Conservation (phyloP, 208 protist species). For the Crithidia expoeki region DNA sequence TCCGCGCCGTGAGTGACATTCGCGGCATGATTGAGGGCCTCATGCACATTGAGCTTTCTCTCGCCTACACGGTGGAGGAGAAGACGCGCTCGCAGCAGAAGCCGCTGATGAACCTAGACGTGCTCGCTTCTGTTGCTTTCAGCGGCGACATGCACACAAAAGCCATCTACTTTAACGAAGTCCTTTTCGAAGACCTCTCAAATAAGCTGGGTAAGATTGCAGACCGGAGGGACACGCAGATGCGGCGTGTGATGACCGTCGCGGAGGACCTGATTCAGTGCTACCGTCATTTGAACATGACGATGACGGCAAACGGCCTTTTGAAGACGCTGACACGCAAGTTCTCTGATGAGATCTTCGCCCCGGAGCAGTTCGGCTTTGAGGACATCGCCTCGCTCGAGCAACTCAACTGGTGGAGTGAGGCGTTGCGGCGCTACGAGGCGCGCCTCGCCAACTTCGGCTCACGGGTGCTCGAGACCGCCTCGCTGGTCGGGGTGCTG, state of each 20-base stretch:
- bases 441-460: conserved; percentile 53
- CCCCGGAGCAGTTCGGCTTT: conserved; percentile 76
- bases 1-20: conserved; percentile 80
- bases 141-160: conserved; percentile 86
- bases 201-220: conserved; percentile 39
- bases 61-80: conserved; percentile 67
- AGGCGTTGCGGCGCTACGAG: conserved; percentile 79
- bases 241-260: conserved; percentile 53
- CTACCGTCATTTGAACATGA: conserved; percentile 86
- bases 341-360: conserved; percentile 79
- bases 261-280: conserved; percentile 86
- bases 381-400: conserved; percentile 83
- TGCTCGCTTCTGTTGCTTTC: conserved; percentile 74
- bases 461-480: conserved; percentile 47
- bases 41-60: conserved; percentile 65
- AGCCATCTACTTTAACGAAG: conserved; percentile 90
- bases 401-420: conserved; percentile 89
- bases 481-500: conserved; percentile 73
- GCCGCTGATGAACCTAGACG: conserved; percentile 74
- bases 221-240: conserved; percentile 49
- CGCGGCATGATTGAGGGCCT: conserved; percentile 74
- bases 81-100: conserved; percentile 42
- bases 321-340: conserved; percentile 77
- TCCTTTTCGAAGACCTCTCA: conserved; percentile 74
- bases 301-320: conserved; percentile 82